Evolutionary conservation across 352 stramenopile species (phyloP).

Genomic region (Phytopythium helicoides): DNA sequence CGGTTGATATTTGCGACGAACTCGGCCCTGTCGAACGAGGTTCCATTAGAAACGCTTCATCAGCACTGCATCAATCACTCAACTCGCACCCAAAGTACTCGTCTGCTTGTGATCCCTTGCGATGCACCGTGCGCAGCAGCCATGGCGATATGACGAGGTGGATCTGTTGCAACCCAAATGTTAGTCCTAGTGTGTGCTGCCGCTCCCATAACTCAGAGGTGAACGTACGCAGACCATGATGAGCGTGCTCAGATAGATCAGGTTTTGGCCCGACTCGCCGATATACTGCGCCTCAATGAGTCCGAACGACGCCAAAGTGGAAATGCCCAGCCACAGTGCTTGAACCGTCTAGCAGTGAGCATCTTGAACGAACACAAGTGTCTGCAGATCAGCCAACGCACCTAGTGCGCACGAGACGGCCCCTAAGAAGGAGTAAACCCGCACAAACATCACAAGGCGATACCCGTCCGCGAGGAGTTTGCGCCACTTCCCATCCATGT

Average conservation of each 20-base stretch:
- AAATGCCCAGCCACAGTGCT: conserved; percentile 67
- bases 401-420: conserved; percentile 43
- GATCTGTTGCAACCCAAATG: conserved; percentile 23
- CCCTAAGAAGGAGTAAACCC: conserved; percentile 57
- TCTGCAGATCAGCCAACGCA: conserved; percentile 5
- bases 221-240: conserved; percentile 48
- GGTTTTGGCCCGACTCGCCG: conserved; percentile 39
- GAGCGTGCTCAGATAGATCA: conserved; percentile 67
- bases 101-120: conserved; percentile 64
- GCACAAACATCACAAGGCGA: conserved; percentile 65
- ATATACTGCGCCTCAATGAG: conserved; percentile 63
- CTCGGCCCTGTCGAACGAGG: conserved; percentile 28
- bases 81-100: conserved; percentile 51
- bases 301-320: conserved; percentile 53
- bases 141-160: conserved; percentile 58
- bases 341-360: neutral
- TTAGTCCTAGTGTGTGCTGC: neutral
- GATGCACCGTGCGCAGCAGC: conserved; percentile 64
- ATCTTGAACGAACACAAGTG: neutral
- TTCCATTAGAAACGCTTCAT: neutral
- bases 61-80: neutral
- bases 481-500: conserved; percentile 61
- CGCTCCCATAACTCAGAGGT: neutral
- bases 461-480: conserved; percentile 61
- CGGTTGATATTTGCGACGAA: conserved; percentile 51